Base-by-base conservation (phyloP, 2,329 filamentous ascomycete species). In the Xylariaceae sp. region DNA sequence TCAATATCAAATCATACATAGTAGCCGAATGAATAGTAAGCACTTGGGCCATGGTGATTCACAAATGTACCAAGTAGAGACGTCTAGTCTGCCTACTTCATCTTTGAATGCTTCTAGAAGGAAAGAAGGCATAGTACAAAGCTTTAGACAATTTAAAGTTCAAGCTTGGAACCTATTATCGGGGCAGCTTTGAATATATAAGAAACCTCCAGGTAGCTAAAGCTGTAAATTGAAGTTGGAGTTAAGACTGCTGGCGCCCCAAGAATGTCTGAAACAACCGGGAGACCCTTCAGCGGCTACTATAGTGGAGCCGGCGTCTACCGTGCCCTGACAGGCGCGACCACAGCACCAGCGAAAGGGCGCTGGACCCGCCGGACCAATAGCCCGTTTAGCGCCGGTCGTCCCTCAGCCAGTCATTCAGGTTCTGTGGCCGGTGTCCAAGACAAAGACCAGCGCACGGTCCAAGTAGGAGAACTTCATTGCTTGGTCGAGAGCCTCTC, bases 331-430 rank as follows among this genome's bases (percentile, higher is more conserved):
- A 40, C 51, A 59, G 26, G 40, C 55, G 50, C 55, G 36, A 40
- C 46, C 40, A 41, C 33, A 54, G 49, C 37, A 34, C 26, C 45
- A 36, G 45, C 4, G 24, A 8, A 24, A 34, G n/a, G 17, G 21
- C 41, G 41, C 36, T 12, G 16, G 36, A 41, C 14, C 29, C 29
- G 12, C 48, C 23, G 8, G 39, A 24, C 52, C 33, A 50, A 45
- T 51, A 50, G 44, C 36, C 16, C 29, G 41, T 19, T 45, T 61
- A 58, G 58, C 58, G 55, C 55, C 50, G 28, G 26, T 19, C 14
- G 55, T 58, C 50, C 58, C 6, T 2, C 36, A 55, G 55, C 58
- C 58, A 61, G 46, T 61, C 58, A 5, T 48, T 54, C 37, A 23
- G 24, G 31, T 9, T 16, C 34, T 7, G n/a, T 3, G 3, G 23